These are phyloP conservation scores for Aspergillus hiratsukae DNA, from an alignment of 2,329 filamentous ascomycete genomes.

Conservation along the genomic window DNA sequence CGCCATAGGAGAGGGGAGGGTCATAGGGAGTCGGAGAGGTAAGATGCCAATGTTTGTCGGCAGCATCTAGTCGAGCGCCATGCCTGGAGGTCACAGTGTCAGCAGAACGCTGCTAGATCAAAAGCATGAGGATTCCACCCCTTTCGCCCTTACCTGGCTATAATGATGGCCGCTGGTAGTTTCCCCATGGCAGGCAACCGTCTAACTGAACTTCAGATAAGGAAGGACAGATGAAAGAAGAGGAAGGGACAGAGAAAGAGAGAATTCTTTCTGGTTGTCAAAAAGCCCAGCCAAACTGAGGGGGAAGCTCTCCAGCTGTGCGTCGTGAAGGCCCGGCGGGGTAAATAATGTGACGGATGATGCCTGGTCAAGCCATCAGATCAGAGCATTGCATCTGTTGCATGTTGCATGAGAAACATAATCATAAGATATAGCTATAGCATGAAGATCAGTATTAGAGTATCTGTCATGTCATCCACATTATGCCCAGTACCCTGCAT, in stretches of 20 bases:
- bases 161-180: slow-evolving; percentile 39
- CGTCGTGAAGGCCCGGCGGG: slow-evolving; percentile 5
- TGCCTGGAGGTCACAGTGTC: slow-evolving; percentile 59
- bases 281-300: not conserved
- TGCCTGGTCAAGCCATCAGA: not conserved
- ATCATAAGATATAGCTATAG: not conserved
- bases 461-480: not conserved
- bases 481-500: not conserved
- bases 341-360: not conserved
- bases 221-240: not conserved
- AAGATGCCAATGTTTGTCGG: slow-evolving; percentile 92
- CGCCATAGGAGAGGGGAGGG: slow-evolving; percentile 88
- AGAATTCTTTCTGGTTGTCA: not conserved
- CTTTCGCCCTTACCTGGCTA: slow-evolving; percentile 33
- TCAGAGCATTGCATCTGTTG: not conserved
- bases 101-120: not conserved
- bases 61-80: slow-evolving; percentile 87
- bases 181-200: slow-evolving; percentile 27
- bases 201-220: not conserved
- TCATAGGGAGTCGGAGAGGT: slow-evolving; percentile 93
- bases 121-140: not conserved
- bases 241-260: not conserved
- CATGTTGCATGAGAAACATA: not conserved
- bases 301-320: not conserved
- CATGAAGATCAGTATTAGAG: not conserved